Conservation (phyloP, 495 filamentous ascomycete genomes). For the Penicillium dipodomyicola region DNA sequence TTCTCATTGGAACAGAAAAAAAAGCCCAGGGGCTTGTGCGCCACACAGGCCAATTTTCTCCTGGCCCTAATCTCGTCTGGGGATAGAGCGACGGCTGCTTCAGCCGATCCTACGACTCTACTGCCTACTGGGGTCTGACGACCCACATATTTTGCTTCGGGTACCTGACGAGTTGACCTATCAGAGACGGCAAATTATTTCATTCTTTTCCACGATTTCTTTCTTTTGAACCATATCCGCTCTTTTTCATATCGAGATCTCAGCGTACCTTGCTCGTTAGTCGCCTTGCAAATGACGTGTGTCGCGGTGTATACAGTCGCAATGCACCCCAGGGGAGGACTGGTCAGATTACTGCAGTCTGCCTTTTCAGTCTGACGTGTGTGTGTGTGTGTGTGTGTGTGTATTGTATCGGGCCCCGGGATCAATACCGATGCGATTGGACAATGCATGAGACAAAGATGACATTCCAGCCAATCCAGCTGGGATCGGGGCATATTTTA, state of each 20-base stretch:
- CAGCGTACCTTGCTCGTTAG: neutral
- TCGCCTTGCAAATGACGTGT: constrained; percentile 5
- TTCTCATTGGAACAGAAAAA: neutral
- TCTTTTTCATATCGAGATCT: neutral
- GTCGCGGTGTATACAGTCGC: neutral
- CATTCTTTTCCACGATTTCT: neutral
- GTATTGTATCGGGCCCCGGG: neutral
- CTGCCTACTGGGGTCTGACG: neutral
- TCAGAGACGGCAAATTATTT: neutral
- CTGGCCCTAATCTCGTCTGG: neutral
- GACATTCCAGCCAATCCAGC: neutral
- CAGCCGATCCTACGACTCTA: constrained; percentile 2
- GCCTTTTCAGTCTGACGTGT: constrained; percentile 4
- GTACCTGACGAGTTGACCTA: constrained; percentile 4
- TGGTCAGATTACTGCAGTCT: constrained; percentile 8
- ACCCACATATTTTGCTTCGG: neutral
- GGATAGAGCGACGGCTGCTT: neutral
- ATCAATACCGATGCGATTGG: constrained; percentile 2
- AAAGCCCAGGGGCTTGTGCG: constrained; percentile 3
- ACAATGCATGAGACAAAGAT: neutral
- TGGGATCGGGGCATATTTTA: neutral
- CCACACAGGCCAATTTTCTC: neutral
- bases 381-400: neutral
- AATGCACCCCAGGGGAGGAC: neutral
- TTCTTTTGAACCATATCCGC: constrained; percentile 5